phyloP scores from a whole-genome alignment of 2,329 filamentous ascomycete species.

The Tolypocladium tundrense region DNA sequence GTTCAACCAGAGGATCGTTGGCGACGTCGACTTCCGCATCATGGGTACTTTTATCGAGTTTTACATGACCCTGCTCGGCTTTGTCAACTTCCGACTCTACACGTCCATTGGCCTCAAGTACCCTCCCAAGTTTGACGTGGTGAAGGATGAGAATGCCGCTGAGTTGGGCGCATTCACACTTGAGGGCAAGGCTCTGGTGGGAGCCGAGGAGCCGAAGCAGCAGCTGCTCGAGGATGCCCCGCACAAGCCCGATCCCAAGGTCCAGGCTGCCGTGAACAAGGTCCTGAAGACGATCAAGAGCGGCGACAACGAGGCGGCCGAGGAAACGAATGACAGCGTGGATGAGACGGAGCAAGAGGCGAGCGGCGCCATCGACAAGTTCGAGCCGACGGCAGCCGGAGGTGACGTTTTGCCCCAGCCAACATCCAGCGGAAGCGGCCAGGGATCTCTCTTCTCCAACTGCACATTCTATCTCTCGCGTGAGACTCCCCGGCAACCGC shows the following conservation, averaged over 20 bases:
- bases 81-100: conserved; percentile 93
- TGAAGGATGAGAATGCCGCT: conserved; percentile 79
- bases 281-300: conserved; percentile 58
- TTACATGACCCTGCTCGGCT: conserved; percentile 91
- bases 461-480: conserved; percentile 90
- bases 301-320: conserved; percentile 17
- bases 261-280: conserved; percentile 58
- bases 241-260: conserved; percentile 48
- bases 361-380: conserved; percentile 72
- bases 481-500: conserved; percentile 78
- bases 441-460: conserved; percentile 70
- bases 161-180: conserved; percentile 87
- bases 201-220: conserved; percentile 42
- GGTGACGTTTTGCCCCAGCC: conserved; percentile 84
- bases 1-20: conserved; percentile 90
- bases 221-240: conserved; percentile 36
- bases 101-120: conserved; percentile 87
- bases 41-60: conserved; percentile 99
- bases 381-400: conserved; percentile 72
- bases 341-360: conserved; percentile 37
- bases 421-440: conserved; percentile 51
- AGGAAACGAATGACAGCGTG: conserved; percentile 24
- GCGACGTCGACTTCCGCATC: conserved; percentile 94
- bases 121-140: conserved; percentile 83
- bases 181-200: conserved; percentile 58